Evolutionary conservation across 1,284 basidiomycete genomes (phyloP), one percentile per base, ranked within the genome.

Genomic region (Crocinoboletus sp.): DNA sequence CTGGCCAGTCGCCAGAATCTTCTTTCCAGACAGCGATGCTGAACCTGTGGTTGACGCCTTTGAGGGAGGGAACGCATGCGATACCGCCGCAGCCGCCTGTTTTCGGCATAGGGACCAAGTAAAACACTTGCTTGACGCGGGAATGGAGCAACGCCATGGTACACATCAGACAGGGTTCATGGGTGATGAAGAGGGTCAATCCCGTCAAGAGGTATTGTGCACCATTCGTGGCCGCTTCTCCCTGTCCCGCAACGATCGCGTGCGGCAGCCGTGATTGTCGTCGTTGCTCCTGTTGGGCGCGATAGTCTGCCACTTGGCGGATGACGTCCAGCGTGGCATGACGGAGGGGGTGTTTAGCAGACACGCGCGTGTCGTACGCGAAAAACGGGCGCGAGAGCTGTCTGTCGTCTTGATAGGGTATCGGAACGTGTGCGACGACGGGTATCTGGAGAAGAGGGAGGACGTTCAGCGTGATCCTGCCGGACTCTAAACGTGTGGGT

Each of bases 141-240:
- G 89, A 92, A 66, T 97, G 94, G 7, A 94, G 67, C 15, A 97
- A 69, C 2, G 92, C 90, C 94, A 97, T 97, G 53, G 82, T 80
- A 63, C 94, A 97, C 88, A 96, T 92, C 46, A 96, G 77, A 57
- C 94, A 97, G 3, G 94, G 94, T 57, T 97, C 94, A 64, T 97
- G 94, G 2, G 90, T 90, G 39, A 82, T 78, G 69, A 96, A 96
- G 17, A 96, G 70, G 2, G 82, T 81, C 20, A 84, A 74, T 0
- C 80, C 80, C 0, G 91, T 96, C 29, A 96, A 74, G 24, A 96
- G 82, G 66, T 96, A 97, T 60, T 86, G 83, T 4, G 79, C 70
- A 11, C 86, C 85, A 56, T 88, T 89, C 33, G 60, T 66, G 31
- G 47, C 12, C 28, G 39, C 17, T 56, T 63, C 36, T 1, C 15